Evolutionary conservation across 352 stramenopile species (phyloP).

Genomic region (Phytophthora tubulina): DNA sequence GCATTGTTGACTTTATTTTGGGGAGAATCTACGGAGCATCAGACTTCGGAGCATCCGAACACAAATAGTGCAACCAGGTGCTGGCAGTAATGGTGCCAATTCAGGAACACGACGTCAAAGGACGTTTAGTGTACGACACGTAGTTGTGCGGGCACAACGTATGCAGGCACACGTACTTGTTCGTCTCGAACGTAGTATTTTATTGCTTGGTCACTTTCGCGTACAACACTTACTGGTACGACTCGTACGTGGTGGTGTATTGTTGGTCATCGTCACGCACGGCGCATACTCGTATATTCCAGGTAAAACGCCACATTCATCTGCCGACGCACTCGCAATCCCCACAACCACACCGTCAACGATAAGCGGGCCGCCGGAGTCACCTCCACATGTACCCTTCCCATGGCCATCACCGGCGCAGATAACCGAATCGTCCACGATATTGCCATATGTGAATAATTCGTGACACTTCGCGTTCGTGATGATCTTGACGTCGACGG

Average conservation of each 20-base stretch:
- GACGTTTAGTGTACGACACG: too few relatives aligned
- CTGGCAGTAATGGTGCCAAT: too few relatives aligned
- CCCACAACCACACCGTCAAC: background rate
- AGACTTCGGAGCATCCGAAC: background rate
- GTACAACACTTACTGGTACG: too few relatives aligned
- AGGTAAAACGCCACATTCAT: background rate
- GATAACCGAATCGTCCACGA: constrained; percentile 1
- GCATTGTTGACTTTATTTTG: too few relatives aligned
- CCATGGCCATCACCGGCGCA: background rate
- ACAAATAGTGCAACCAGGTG: background rate
- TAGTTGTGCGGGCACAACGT: too few relatives aligned
- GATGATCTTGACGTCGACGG: constrained; percentile 57
- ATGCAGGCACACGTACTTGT: too few relatives aligned
- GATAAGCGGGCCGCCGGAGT: constrained; percentile 2
- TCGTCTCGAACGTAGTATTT: too few relatives aligned
- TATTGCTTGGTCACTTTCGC: too few relatives aligned
- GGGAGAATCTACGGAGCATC: too few relatives aligned
- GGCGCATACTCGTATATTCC: background rate
- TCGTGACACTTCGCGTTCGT: constrained; percentile 53
- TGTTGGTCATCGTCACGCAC: too few relatives aligned
- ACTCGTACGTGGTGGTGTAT: too few relatives aligned
- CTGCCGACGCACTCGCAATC: background rate
- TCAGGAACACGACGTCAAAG: too few relatives aligned
- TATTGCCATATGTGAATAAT: background rate
- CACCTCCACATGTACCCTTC: background rate